Base-by-base conservation (phyloP, 768 basidiomycete genomes). In the Pisolithus microcarpus region DNA sequence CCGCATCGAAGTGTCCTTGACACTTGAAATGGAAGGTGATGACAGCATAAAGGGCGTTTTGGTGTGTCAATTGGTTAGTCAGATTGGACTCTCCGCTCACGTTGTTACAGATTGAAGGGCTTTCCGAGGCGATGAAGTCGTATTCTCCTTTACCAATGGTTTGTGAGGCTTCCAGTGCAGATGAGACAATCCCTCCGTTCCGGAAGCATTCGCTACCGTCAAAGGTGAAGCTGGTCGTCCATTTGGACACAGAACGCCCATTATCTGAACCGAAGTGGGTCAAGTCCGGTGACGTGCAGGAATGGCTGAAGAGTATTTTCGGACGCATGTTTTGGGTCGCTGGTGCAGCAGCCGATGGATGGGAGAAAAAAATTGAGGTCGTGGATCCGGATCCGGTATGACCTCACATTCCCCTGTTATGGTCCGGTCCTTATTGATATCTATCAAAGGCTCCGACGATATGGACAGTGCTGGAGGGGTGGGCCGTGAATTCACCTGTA, bases 221-320 rank as follows among this genome's bases (percentile, higher is more conserved):
- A 21, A 77, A 77, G 26, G 62, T 87, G 18, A 80, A 77, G n/a
- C 71, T 96, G 43, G 61, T 79, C 9, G 84, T 87, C 21, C 78
- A 91, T 69, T 78, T 98, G 54, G 95, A 99, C 66, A 88, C 80
- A 51, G 81, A 79, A 30, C 82, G 87, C 52, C 96, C 96, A 0
- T 70, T 98, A 31, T 93, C 92, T 15, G 93, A 97, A 65, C 92
- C 96, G 7, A 88, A 91, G 65, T 99, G 95, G 96, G 91, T 92
- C 36, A 91, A 92, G 67, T 85, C 87, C 7, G 95, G 95, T 28
- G 89, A 94, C 62, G 80, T 94, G 21, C 91, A 95, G 59, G 92
- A 93, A 37, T 98, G 94, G 94, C 70, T 91, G 59, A 81, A 82
- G 66, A 88, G 80, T 59, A 89, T 90, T 76, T 87, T 91, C 66